Base-by-base conservation (phyloP, 1,284 basidiomycete genomes). In the Cryptococcus floricola region DNA sequence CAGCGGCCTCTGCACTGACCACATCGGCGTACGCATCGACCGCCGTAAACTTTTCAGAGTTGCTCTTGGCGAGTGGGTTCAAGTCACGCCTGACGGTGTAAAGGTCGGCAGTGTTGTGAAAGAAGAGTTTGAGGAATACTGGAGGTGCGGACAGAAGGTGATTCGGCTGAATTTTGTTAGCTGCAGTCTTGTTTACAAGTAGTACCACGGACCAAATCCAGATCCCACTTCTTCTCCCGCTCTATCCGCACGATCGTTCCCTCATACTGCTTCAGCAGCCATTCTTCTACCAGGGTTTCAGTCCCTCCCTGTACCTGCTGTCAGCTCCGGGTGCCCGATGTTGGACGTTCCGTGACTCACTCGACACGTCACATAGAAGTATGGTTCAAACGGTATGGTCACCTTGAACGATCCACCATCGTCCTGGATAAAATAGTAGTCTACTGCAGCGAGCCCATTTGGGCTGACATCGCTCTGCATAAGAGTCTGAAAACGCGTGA, bases 21-120 rank as follows among this genome's bases (percentile, higher is more conserved):
- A 98, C 92, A 67, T 98, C 95, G 3, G 96, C 95, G 71, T 98
- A 99, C 0, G 94, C 93, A 74, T 98, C 96, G 12, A 98, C 87
- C 0, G 96, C 95, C 63, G 90, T 88, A 27, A 94, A 85, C 77
- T 95, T 96, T n/a, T 91, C 87, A 48, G 89, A 85, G 65, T 98
- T 98, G 44, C 88, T 85, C 27, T 87, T 82, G 0, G 93, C 95
- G 27, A 98, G 83, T 1, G 95, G 93, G 54, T 93, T 81, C 39
- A 99, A 79, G 50, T 98, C 95, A 49, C 89, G 84, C 50, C 93
- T 84, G 19, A 98, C 91, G 0, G 84, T 73, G 54, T 98, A 85
- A 3, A 98, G 85, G 71, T 98, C 95, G 2, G 89, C 85, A 12
- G 97, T 88, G 71, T 98, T 98, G 63, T 87, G 84, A 75, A 98